phyloP scores from a whole-genome alignment of 495 filamentous ascomycete genomes.

The Collariella sp. region DNA sequence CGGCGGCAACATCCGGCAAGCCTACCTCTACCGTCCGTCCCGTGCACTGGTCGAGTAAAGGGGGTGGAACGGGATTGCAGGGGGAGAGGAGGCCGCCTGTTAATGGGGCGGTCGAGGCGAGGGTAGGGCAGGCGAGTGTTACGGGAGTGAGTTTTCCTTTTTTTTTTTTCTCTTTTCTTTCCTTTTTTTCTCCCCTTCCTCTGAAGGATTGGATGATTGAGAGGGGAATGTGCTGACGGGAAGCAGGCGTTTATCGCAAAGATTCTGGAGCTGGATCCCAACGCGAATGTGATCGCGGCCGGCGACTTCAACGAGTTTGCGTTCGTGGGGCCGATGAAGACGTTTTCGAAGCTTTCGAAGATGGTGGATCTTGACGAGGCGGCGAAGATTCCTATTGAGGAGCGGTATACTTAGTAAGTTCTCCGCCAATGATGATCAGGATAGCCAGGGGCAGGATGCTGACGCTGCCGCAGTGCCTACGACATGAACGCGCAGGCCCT shows the following conservation, averaged over 20 bases:
- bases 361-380: slow-evolving; percentile 49
- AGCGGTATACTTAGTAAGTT: slow-evolving; percentile 51
- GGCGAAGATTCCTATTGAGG: slow-evolving; percentile 31
- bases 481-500: slow-evolving; percentile 42
- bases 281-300: slow-evolving; percentile 39
- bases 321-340: slow-evolving; percentile 43
- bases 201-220: too few relatives aligned
- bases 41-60: slow-evolving; percentile 51
- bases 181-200: too few relatives aligned
- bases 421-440: not conserved
- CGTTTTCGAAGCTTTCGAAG: slow-evolving; percentile 33
- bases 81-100: slow-evolving; percentile 53
- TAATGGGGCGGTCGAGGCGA: slow-evolving; percentile 45
- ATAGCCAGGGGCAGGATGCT: not conserved
- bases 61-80: slow-evolving; percentile 46
- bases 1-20: slow-evolving; percentile 57
- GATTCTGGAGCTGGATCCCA: slow-evolving; percentile 36
- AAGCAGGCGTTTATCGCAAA: slow-evolving; percentile 26
- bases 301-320: slow-evolving; percentile 61
- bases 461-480: slow-evolving; percentile 22
- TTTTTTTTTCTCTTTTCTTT: too few relatives aligned
- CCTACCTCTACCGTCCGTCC: slow-evolving; percentile 54
- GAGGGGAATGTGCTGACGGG: too few relatives aligned
- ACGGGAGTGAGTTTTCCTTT: slow-evolving; percentile 34
- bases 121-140: slow-evolving; percentile 40